Conservation (phyloP, 441 rosid species). For the Kokia cookei region DNA sequence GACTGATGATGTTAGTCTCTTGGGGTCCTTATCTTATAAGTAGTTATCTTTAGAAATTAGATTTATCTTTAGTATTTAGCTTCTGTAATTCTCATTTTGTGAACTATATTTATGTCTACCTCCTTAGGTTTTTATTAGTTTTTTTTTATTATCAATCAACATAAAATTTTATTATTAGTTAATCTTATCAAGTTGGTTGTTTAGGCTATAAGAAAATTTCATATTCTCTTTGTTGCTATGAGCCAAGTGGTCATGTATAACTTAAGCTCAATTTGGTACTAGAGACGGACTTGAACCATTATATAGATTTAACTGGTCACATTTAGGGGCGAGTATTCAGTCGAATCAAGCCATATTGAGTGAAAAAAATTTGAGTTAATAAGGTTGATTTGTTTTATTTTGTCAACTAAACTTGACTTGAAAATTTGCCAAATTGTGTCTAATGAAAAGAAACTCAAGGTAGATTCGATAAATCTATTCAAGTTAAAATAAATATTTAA, state of each 20-base stretch:
- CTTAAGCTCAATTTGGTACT: neutral
- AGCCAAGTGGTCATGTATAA: neutral
- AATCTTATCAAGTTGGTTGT: neutral
- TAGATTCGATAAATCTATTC: neutral
- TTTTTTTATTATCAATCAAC: too few relatives aligned
- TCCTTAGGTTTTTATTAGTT: neutral
- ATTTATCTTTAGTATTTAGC: neutral
- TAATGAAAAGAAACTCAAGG: too few relatives aligned
- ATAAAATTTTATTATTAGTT: neutral
- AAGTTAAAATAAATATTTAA: neutral
- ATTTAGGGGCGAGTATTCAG: neutral
- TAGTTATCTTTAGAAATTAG: neutral
- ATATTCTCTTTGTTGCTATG: neutral
- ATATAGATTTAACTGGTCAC: neutral
- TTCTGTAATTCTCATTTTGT: neutral
- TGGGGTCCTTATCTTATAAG: neutral
- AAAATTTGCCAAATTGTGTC: neutral
- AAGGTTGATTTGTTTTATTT: neutral
- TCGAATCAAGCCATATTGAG: neutral
- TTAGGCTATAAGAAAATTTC: neutral
- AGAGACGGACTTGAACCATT: neutral
- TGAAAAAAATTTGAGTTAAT: neutral
- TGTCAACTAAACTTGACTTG: neutral
- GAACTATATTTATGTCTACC: neutral
- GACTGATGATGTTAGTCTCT: neutral